Evolutionary conservation across 768 basidiomycete species (phyloP), one percentile per base, ranked within the genome.

Genomic region (Piloderma croceum): DNA sequence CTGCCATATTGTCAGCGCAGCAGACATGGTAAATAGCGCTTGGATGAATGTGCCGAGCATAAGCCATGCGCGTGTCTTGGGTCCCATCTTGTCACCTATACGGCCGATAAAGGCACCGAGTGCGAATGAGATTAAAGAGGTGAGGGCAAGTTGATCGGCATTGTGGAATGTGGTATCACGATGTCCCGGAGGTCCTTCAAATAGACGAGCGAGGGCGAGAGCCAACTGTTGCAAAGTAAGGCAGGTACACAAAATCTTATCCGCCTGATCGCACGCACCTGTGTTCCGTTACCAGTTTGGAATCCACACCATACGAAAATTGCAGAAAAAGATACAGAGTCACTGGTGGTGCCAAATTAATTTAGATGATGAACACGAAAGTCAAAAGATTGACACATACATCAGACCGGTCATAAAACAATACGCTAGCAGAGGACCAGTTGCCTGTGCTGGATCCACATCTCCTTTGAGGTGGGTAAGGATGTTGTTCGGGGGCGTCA

Each of bases 261-360:
- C 35, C 34, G 34, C 24, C 36, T 39, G 7, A 35, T 27, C 25
- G 25, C 18, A 50, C 62, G 42, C 50, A 81, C 80, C 67, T 83
- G 81, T 7, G 77, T 70, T 48, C 77, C 77, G 55, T 86, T 86
- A 38, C 83, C 86, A 0, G 86, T 89, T 60, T 90, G 87, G 60
- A 89, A 90, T 11, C 81, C 86, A 58, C 81, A 84, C 85, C 88
- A 90, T 10, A 90, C 77, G 58, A 79, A 90, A 34, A 87, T 67
- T 2, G 88, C 82, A 32, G 83, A 77, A 65, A 90, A 90, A 3
- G 77, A 79, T 21, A 89, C 67, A 2, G 76, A 74, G 51, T 85
- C 81, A 11, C 84, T 88, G 46, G 23, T 34, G 31, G 23, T 31
- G 18, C 10, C 19, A 11, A 19, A 29, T 7, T 32, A 10, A 36